Percentiles rank a stretch among this genome's conserved stretches.
Evolutionary conservation across 169 alveolate genomes (phyloP).

Genomic region (Perkinsus olseni): DNA sequence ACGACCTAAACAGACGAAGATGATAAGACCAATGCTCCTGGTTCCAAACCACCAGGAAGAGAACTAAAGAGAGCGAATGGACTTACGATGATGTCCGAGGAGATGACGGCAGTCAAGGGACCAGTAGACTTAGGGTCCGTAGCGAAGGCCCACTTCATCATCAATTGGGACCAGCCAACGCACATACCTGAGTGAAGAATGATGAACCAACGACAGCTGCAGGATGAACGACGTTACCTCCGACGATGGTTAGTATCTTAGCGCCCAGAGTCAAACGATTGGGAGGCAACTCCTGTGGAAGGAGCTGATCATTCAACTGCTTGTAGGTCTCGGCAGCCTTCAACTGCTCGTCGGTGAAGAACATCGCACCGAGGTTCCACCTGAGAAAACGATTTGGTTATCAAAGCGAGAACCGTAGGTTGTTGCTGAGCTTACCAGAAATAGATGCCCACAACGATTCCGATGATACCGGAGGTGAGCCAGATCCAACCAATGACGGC

Average conservation of each 20-base stretch:
- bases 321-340: not conserved
- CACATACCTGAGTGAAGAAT: not conserved
- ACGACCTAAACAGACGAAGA: not conserved
- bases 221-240: not conserved
- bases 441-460: not conserved
- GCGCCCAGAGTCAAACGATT: not conserved
- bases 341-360: not conserved
- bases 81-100: not conserved
- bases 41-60: too few relatives aligned
- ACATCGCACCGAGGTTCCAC: not conserved
- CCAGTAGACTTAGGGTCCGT: not conserved
- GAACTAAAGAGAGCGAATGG: too few relatives aligned
- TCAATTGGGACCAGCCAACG: not conserved
- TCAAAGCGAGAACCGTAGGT: not conserved
- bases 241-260: not conserved
- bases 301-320: not conserved
- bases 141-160: not conserved
- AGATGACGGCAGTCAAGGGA: conserved; percentile 1
- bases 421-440: not conserved
- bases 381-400: not conserved
- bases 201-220: not conserved
- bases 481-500: not conserved
- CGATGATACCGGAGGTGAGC: not conserved
- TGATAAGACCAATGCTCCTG: too few relatives aligned
- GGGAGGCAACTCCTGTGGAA: not conserved